A percentile compares a stretch with the other conserved stretches of the same genome.
These are phyloP conservation scores for Sporisorium scitamineum DNA, from an alignment of 1,284 basidiomycete genomes.

Conservation along the genomic window DNA sequence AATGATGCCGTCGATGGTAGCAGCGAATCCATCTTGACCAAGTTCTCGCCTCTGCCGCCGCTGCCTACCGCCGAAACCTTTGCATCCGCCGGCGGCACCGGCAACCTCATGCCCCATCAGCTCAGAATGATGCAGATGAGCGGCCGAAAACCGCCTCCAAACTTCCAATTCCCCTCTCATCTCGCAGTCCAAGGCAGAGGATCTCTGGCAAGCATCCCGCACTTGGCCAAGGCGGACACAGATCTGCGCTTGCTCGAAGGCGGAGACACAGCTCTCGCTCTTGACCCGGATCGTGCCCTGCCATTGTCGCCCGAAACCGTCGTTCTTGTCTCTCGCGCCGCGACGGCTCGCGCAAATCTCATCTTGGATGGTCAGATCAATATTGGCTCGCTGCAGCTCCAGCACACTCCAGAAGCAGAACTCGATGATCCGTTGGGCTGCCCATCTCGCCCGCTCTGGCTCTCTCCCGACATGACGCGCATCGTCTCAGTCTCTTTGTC, in stretches of 20 bases:
- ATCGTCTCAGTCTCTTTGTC: constrained; percentile 1
- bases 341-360: not conserved
- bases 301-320: constrained; percentile 27
- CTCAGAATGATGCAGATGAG: constrained; percentile 54
- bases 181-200: constrained; percentile 33
- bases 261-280: constrained; percentile 10
- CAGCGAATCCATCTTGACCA: constrained; percentile 24
- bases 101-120: constrained; percentile 50
- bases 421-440: not conserved
- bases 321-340: constrained; percentile 20
- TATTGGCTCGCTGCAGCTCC: constrained; percentile 18
- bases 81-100: constrained; percentile 15
- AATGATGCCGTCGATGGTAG: constrained; percentile 13
- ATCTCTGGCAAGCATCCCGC: constrained; percentile 17
- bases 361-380: constrained; percentile 38
- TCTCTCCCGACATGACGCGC: constrained; percentile 21
- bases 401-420: not conserved
- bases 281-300: constrained; percentile 18
- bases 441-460: constrained; percentile 7
- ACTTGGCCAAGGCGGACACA: constrained; percentile 10
- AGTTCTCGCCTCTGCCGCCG: constrained; percentile 24
- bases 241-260: constrained; percentile 36
- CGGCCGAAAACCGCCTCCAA: constrained; percentile 35
- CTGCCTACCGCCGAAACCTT: constrained; percentile 38
- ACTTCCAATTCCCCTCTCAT: constrained; percentile 32